Conservation (phyloP, 2,329 filamentous ascomycete species). For the Dissoconium aciculare region DNA sequence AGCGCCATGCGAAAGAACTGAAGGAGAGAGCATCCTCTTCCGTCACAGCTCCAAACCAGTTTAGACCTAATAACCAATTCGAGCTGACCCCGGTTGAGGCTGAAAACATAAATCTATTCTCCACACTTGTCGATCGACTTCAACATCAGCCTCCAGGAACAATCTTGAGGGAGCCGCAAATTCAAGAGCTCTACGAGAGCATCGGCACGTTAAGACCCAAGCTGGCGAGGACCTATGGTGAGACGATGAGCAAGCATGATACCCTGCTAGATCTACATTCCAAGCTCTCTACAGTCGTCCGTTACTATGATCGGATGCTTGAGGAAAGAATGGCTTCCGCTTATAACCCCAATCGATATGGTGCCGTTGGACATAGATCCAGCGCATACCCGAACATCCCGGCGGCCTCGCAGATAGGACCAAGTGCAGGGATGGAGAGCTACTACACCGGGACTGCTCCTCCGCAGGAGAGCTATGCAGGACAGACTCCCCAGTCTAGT, state of each 20-base stretch:
- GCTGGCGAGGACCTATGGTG: slow-evolving; percentile 84
- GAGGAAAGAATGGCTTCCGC: slow-evolving; percentile 89
- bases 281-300: slow-evolving; percentile 87
- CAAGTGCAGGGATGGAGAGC: slow-evolving; percentile 50
- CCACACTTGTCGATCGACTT: slow-evolving; percentile 81
- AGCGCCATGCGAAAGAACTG: slow-evolving; percentile 67
- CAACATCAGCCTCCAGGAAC: slow-evolving; percentile 93
- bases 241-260: slow-evolving; percentile 99
- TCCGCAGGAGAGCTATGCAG: slow-evolving; percentile 32
- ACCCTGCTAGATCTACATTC: slow-evolving; percentile 86
- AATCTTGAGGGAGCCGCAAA: slow-evolving; percentile 90
- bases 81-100: slow-evolving; percentile 87
- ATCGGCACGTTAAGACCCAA: slow-evolving; percentile 90
- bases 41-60: slow-evolving; percentile 40
- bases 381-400: slow-evolving; percentile 59
- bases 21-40: slow-evolving; percentile 48
- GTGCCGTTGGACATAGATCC: slow-evolving; percentile 29
- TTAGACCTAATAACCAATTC: slow-evolving; percentile 76
- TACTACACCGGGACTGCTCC: slow-evolving; percentile 61
- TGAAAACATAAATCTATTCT: slow-evolving; percentile 93
- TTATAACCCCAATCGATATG: slow-evolving; percentile 58
- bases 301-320: slow-evolving; percentile 96
- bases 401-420: slow-evolving; percentile 32
- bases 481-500: slow-evolving; percentile 33
- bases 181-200: slow-evolving; percentile 94